Base-by-base conservation (phyloP, 441 rosid genomes). In the Corymbia calophylla region DNA sequence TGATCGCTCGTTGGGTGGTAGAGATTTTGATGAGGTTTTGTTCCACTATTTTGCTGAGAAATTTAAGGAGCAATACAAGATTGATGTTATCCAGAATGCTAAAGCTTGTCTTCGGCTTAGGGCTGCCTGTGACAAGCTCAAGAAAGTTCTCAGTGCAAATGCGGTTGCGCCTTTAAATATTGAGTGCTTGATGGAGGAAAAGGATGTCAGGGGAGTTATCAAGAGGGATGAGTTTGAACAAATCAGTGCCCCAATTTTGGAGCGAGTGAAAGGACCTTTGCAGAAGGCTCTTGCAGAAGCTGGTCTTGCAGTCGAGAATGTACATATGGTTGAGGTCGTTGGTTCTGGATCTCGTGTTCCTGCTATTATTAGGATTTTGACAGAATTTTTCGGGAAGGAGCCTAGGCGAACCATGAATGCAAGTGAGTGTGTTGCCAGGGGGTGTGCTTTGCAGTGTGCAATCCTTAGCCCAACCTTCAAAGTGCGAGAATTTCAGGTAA, bases 391-490 rank as follows among this genome's bases (percentile, higher is more conserved):
- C 84, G 99, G 99, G 8, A 98, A 97, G 93, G 99, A 97, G 92
- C 99, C 99, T 21, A 95, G 99, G 90, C 96, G 99, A 29, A 97
- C 99, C 27, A 97, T 98, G 99, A 98, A 98, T 92, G 99, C 99
- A 10, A 98, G 99, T 89, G 99, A 98, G 94, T 97, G 99, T 93
- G 99, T 98, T 64, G 95, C 99, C 1, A 95, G 96, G 88, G 99
- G 99, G 2, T 94, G 95, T 91, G 99, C 99, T 87, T 92, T 98
- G 92, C 93, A 98, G 90, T 98, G 99, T 94, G 99, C 99, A 21
- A 97, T 98, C 88, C 97, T 98, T 80, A 98, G 99, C 89, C 99
- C 99, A 19, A 97, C 99, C 11, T 98, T 98, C 60, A 97, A 97
- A 96, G 99, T 98, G 89, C 94, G 98, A 35, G 99, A 98, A 81